Evolutionary conservation across 2,329 filamentous ascomycete genomes (phyloP).

Genomic region (Pyricularia pennisetigena): DNA sequence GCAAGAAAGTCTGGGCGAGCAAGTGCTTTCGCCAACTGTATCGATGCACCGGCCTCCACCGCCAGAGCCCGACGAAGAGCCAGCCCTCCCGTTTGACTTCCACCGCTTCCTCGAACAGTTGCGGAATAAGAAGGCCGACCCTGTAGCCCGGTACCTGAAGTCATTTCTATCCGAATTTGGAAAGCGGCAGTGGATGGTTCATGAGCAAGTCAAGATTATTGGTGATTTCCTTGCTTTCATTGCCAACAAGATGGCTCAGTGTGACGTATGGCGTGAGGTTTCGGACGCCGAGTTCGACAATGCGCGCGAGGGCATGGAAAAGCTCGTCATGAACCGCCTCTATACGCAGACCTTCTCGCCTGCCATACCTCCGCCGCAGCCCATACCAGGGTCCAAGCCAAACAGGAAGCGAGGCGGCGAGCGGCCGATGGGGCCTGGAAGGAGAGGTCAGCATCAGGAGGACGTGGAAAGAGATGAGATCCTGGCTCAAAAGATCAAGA

Average conservation of each 20-base stretch:
- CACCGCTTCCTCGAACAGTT: constrained; percentile 94
- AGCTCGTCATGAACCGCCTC: constrained; percentile 95
- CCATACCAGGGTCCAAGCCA: constrained; percentile 57
- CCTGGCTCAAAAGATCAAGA: constrained; percentile 91
- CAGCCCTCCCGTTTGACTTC: constrained; percentile 87
- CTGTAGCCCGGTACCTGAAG: constrained; percentile 88
- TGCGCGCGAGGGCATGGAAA: constrained; percentile 97
- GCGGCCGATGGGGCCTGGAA: constrained; percentile 64
- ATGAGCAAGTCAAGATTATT: constrained; percentile 98
- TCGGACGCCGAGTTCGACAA: constrained; percentile 98
- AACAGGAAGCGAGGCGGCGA: constrained; percentile 56
- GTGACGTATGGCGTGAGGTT: constrained; percentile 92
- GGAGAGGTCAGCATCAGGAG: constrained; percentile 91
- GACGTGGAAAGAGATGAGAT: constrained; percentile 95
- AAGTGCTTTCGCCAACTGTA: constrained; percentile 34
- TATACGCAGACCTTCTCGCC: constrained; percentile 96
- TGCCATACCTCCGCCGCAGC: constrained; percentile 74
- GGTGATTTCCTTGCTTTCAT: constrained; percentile 95
- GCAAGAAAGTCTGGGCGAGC: constrained; percentile 16
- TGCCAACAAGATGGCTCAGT: constrained; percentile 94
- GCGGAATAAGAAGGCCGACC: constrained; percentile 93
- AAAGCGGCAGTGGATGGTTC: constrained; percentile 98
- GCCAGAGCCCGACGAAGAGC: constrained; percentile 69
- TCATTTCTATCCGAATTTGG: constrained; percentile 92
- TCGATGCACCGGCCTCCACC: constrained; percentile 55